Conservation (phyloP, 805 yeast genomes). For the Vanderwaltozyma verrucispora region DNA sequence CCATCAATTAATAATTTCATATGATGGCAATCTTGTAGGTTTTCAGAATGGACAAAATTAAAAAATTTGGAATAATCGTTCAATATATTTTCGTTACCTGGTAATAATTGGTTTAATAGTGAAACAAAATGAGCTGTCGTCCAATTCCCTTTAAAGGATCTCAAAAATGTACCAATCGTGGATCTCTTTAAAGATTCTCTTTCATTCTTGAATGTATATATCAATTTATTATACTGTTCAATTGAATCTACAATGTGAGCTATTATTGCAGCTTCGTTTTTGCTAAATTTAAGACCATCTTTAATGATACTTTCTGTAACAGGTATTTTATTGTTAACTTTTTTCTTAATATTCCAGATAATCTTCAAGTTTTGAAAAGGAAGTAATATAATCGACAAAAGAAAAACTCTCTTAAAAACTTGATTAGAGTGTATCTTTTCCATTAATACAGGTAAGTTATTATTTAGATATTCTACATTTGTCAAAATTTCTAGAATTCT, state of each 20-base stretch:
- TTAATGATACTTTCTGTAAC: constrained; percentile 40
- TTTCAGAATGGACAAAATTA: constrained; percentile 14
- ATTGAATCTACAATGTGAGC: constrained; percentile 33
- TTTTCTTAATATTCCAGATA: constrained; percentile 21
- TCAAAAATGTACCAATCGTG: constrained; percentile 48
- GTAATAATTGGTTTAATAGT: constrained; percentile 12
- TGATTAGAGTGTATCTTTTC: constrained; percentile 1
- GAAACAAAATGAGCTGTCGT: constrained; percentile 33
- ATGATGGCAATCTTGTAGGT: constrained; percentile 23
- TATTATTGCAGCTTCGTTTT: constrained; percentile 42
- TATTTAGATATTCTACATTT: not conserved
- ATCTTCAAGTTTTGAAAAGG: constrained; percentile 17
- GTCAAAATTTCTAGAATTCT: constrained; percentile 3
- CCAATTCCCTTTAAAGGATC: constrained; percentile 45
- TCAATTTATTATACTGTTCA: constrained; percentile 18
- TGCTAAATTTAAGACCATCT: constrained; percentile 62
- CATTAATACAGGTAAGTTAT: constrained; percentile 5
- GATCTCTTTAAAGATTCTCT: constrained; percentile 33
- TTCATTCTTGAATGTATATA: constrained; percentile 14
- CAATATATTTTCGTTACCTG: constrained; percentile 10
- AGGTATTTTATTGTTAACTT: constrained; percentile 15
- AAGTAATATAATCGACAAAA: constrained; percentile 11
- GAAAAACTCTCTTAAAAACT: constrained; percentile 13
- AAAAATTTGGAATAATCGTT: constrained; percentile 29
- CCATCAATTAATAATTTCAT: constrained; percentile 70